These are phyloP conservation scores for Candida cerambycidarum DNA, from an alignment of 805 yeast species.

Conservation along the genomic window DNA sequence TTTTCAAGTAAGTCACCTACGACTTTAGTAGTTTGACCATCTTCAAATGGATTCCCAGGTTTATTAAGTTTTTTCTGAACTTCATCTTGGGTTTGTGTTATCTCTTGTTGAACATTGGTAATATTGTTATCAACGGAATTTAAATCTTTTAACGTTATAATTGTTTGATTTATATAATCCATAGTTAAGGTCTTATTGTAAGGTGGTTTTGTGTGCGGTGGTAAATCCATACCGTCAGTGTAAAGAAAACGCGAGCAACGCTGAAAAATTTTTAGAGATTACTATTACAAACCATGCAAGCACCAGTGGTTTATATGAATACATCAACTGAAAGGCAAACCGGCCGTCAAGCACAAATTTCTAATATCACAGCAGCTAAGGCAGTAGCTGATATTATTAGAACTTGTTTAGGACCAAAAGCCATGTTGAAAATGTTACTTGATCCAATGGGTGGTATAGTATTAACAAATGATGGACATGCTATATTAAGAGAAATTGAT, in stretches of 20 bases:
- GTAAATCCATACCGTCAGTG: background rate
- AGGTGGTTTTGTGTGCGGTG: background rate
- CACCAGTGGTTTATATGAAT: constrained; percentile 53
- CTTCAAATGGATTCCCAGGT: constrained; percentile 10
- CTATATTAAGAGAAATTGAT: constrained; percentile 94
- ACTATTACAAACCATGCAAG: constrained; percentile 34
- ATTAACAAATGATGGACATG: constrained; percentile 97
- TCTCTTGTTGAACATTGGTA: constrained; percentile 21
- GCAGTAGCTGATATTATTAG: constrained; percentile 97
- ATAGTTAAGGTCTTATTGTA: constrained; percentile 9
- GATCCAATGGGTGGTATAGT: constrained; percentile 98
- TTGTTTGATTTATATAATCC: constrained; percentile 34
- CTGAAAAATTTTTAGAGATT: constrained; percentile 8
- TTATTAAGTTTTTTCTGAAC: constrained; percentile 8
- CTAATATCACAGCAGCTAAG: constrained; percentile 98
- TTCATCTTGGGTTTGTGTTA: constrained; percentile 8
- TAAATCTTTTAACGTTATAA: constrained; percentile 36
- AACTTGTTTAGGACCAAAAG: constrained; percentile 98
- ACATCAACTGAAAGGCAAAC: constrained; percentile 90
- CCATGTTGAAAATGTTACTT: constrained; percentile 95
- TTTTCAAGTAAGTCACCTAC: constrained; percentile 12
- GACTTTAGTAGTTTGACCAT: constrained; percentile 12
- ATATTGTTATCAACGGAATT: constrained; percentile 25
- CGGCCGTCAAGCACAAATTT: constrained; percentile 95
- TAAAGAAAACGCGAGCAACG: constrained; percentile 5